Evolutionary conservation across 2,329 filamentous ascomycete species (phyloP).

Genomic region (Geosmithia morbida): DNA sequence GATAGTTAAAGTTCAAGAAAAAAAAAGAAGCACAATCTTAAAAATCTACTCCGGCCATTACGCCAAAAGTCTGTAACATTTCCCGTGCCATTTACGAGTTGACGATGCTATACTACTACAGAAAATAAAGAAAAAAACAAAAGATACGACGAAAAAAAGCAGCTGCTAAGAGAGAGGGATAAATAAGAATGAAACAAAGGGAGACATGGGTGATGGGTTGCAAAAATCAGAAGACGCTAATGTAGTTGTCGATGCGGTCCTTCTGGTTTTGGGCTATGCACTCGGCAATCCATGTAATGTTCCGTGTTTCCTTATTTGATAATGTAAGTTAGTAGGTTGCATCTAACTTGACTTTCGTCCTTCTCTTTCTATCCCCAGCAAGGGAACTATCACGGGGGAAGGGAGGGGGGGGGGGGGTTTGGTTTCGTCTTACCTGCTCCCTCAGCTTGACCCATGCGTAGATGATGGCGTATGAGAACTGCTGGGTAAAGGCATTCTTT

Average conservation of each 20-base stretch:
- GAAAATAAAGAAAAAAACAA: conserved; percentile 13
- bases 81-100: conserved; percentile 22
- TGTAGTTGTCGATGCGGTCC: conserved; percentile 96
- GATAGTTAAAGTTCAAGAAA: neutral
- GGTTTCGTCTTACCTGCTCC: conserved; percentile 61
- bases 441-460: conserved; percentile 97
- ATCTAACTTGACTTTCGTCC: no score
- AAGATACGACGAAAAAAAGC: conserved; percentile 18
- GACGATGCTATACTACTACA: conserved; percentile 31
- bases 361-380: no score
- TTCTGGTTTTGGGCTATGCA: conserved; percentile 99
- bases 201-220: conserved; percentile 6
- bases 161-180: conserved; percentile 30
- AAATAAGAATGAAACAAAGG: conserved; percentile 11
- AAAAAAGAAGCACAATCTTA: neutral
- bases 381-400: no score
- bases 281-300: conserved; percentile 98
- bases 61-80: conserved; percentile 15
- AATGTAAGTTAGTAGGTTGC: conserved; percentile 7
- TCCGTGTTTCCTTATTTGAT: conserved; percentile 73
- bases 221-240: conserved; percentile 68
- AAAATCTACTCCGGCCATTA: conserved; percentile 9
- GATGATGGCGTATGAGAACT: conserved; percentile 89
- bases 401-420: neutral
- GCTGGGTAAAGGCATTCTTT: conserved; percentile 86